A percentile compares a stretch with the other conserved stretches of the same genome.
Conservation (phyloP, 176 grass and related monocot genomes). For the Panicum miliaceum region DNA sequence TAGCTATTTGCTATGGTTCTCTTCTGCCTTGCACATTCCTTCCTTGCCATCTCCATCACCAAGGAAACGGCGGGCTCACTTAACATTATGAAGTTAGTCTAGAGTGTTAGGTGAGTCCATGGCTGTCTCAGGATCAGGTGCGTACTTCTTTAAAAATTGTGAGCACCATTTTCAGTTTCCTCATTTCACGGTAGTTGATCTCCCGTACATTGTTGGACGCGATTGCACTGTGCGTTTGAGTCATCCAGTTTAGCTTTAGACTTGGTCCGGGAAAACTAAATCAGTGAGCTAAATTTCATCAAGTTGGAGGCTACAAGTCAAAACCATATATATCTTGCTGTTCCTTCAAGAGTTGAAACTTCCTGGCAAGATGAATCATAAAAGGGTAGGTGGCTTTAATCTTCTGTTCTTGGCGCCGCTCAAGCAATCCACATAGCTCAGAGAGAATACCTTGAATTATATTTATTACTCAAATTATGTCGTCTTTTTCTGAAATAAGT, state of each 20-base stretch:
- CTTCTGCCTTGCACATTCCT: background rate
- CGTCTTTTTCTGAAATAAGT: slow-evolving; percentile 24
- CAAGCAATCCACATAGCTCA: background rate
- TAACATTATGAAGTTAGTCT: slow-evolving; percentile 42
- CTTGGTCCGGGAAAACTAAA: background rate
- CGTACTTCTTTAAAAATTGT: slow-evolving; percentile 9
- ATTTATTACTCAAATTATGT: background rate
- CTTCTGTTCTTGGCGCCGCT: background rate
- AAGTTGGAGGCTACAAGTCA: background rate
- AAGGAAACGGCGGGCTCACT: background rate
- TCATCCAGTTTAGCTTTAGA: slow-evolving; percentile 18
- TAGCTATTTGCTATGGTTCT: background rate
- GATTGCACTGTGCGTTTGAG: slow-evolving; percentile 19
- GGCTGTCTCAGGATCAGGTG: slow-evolving; percentile 14
- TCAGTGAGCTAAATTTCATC: slow-evolving; percentile 19
- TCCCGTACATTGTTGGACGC: background rate
- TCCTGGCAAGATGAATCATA: slow-evolving; percentile 19
- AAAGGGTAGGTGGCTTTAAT: slow-evolving; percentile 10
- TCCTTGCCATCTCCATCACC: slow-evolving; percentile 4
- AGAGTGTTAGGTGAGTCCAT: slow-evolving; percentile 45
- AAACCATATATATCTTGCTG: background rate
- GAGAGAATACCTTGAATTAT: background rate
- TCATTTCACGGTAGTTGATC: slow-evolving; percentile 47
- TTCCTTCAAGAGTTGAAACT: slow-evolving; percentile 25
- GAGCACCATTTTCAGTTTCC: slow-evolving; percentile 23